Conservation (phyloP, 495 filamentous ascomycete species). For the Tuber aestivum region DNA sequence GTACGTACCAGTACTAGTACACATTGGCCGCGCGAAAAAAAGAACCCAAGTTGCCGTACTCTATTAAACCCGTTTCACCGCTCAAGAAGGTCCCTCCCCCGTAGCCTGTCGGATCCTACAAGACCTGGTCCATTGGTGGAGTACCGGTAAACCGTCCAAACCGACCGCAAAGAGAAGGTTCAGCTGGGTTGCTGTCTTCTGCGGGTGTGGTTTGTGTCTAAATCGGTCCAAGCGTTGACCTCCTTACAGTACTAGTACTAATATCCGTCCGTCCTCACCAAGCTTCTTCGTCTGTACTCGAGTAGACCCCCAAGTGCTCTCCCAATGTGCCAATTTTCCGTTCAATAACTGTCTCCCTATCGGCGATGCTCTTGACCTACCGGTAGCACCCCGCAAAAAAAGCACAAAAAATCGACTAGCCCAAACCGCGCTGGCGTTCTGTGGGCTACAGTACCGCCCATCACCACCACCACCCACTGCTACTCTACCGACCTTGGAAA, state of each 20-base stretch:
- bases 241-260: too few relatives aligned
- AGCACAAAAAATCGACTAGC: background rate
- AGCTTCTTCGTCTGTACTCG: background rate
- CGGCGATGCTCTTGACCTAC: background rate
- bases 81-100: background rate
- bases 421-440: background rate
- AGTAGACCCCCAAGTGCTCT: background rate
- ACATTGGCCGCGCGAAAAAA: background rate
- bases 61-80: background rate
- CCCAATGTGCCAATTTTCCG: background rate
- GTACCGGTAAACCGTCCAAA: background rate
- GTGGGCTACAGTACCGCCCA: background rate
- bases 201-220: background rate
- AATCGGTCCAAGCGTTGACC: background rate
- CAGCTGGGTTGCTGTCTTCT: background rate
- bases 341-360: background rate
- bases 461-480: background rate
- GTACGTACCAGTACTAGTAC: background rate
- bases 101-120: background rate
- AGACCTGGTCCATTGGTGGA: background rate
- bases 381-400: background rate
- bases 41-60: too few relatives aligned
- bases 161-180: background rate
- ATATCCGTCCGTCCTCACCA: background rate
- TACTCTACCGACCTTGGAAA: background rate